Evolutionary conservation across 2,329 filamentous ascomycete species (phyloP).

Genomic region (Fusarium sp.): DNA sequence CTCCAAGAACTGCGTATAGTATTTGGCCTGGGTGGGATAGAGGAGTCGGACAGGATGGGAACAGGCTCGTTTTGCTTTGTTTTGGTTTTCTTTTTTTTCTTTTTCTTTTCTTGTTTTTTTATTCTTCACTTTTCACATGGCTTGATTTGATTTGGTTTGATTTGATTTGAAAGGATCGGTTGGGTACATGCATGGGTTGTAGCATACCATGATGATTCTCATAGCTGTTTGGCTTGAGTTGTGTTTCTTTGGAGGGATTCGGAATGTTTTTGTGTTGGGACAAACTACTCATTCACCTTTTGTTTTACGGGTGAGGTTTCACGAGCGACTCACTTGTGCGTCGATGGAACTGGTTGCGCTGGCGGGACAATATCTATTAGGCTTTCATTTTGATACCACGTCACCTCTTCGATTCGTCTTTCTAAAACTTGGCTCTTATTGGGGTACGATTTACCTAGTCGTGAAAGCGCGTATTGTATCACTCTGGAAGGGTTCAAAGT

Average conservation of each 20-base stretch:
- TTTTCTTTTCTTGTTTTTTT: background rate
- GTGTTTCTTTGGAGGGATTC: constrained; percentile 31
- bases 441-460: background rate
- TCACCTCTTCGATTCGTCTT: constrained; percentile 41
- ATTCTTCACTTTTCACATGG: constrained; percentile 10
- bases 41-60: constrained; percentile 48
- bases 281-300: constrained; percentile 35
- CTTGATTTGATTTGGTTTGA: constrained; percentile 23
- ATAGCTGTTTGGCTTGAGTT: constrained; percentile 21
- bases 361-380: constrained; percentile 42
- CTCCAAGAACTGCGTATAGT: constrained; percentile 48
- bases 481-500: background rate
- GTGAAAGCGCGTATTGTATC: constrained; percentile 7
- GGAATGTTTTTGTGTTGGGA: constrained; percentile 21
- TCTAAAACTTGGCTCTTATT: constrained; percentile 20
- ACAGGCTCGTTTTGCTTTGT: constrained; percentile 21
- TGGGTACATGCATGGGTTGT: constrained; percentile 29
- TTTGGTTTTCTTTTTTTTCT: constrained; percentile 13
- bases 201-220: constrained; percentile 33
- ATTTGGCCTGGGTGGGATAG: constrained; percentile 51
- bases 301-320: constrained; percentile 30
- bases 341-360: constrained; percentile 34
- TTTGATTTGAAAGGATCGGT: constrained; percentile 8
- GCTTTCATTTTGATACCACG: constrained; percentile 45
- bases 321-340: constrained; percentile 34